Percentiles rank a stretch among this genome's conserved stretches.
Conservation (phyloP, 495 filamentous ascomycete species). For the Cetradonia linearis region DNA sequence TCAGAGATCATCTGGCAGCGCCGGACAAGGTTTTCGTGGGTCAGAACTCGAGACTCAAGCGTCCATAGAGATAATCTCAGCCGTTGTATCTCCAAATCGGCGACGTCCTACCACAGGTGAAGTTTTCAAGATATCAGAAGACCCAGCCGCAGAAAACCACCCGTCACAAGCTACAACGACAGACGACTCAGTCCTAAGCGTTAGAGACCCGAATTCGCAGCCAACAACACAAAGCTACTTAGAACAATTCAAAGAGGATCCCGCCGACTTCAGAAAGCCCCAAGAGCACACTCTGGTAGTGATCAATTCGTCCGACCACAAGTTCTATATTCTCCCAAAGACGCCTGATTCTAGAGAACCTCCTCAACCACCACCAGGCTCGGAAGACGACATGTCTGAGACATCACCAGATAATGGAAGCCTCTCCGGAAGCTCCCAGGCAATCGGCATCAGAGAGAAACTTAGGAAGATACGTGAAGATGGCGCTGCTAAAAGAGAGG, state of each 20-base stretch:
- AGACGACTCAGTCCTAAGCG: slow-evolving; percentile 18
- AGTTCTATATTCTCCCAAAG: background rate
- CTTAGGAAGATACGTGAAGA: slow-evolving; percentile 18
- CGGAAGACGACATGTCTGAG: slow-evolving; percentile 13
- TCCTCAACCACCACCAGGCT: slow-evolving; percentile 10
- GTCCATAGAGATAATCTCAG: background rate
- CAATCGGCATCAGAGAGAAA: slow-evolving; percentile 10
- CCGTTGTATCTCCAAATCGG: background rate
- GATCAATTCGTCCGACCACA: background rate
- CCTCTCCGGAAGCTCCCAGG: slow-evolving; percentile 6
- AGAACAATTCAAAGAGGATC: background rate
- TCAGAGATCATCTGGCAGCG: slow-evolving; percentile 1
- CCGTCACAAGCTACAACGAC: slow-evolving; percentile 20
- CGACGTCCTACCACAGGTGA: background rate
- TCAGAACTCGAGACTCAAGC: background rate
- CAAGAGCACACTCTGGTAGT: background rate
- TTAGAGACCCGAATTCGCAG: slow-evolving; percentile 15
- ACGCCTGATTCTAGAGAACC: slow-evolving; percentile 13
- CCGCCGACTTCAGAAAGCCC: background rate
- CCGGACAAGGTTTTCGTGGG: background rate
- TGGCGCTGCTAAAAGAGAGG: slow-evolving; percentile 12
- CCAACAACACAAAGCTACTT: background rate
- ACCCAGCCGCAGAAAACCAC: slow-evolving; percentile 1
- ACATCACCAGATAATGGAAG: background rate
- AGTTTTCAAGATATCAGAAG: slow-evolving; percentile 7